Percentiles rank a stretch among this genome's conserved stretches.
These are phyloP conservation scores for Geum urbanum DNA, from an alignment of 306 rosid genomes.

Conservation along the genomic window DNA sequence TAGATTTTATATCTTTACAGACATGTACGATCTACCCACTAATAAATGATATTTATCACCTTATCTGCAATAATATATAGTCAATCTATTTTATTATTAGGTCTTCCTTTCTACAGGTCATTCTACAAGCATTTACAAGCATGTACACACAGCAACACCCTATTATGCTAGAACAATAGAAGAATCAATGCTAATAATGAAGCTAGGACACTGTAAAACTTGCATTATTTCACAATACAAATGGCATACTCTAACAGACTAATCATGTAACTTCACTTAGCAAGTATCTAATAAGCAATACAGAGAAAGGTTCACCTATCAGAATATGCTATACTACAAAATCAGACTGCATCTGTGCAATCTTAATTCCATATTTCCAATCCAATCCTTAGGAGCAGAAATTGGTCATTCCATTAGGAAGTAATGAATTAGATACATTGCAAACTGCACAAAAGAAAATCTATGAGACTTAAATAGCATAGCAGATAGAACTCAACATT, in stretches of 20 bases:
- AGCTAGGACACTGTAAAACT: not conserved
- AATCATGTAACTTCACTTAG: not conserved
- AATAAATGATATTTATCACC: not conserved
- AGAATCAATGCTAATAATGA: not conserved
- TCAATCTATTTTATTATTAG: not conserved
- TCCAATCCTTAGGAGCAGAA: not conserved
- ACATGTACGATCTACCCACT: not conserved
- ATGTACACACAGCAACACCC: not conserved
- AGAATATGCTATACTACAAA: not conserved
- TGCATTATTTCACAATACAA: not conserved
- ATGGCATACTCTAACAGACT: not conserved
- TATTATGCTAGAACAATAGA: not conserved
- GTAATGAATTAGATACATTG: not conserved
- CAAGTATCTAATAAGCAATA: not conserved
- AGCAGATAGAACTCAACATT: not conserved
- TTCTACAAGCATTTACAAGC: not conserved
- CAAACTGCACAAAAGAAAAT: conserved; percentile 8
- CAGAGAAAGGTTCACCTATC: not conserved
- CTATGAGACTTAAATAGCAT: conserved; percentile 28
- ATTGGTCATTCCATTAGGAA: not conserved
- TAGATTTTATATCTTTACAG: not conserved
- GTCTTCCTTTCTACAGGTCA: not conserved
- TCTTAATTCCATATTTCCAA: not conserved
- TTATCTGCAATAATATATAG: not conserved
- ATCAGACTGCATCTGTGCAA: not conserved